A percentile compares a stretch with the other conserved stretches of the same genome.
Evolutionary conservation across 352 stramenopile species (phyloP).

Genomic region (Phytophthora nicotianae): DNA sequence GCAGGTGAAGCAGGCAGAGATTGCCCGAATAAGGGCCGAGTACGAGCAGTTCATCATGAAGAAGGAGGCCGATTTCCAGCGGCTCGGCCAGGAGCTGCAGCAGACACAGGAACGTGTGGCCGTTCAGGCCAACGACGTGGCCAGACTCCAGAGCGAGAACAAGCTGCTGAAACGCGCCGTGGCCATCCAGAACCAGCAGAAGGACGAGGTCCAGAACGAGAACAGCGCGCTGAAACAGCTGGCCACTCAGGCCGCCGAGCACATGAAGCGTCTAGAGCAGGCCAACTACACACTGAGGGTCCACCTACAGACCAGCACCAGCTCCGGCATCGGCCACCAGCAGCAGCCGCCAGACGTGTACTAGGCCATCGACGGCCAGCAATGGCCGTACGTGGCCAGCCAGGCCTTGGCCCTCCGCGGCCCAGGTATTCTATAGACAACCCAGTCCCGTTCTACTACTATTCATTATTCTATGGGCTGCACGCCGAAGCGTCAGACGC

Average conservation of each 20-base stretch:
- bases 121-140: conserved; percentile 55
- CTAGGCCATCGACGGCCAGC: conserved; percentile 32
- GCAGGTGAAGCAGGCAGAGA: conserved; percentile 82
- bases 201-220: conserved; percentile 79
- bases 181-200: conserved; percentile 89
- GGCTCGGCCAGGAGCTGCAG: conserved; percentile 56
- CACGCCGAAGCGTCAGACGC: conserved; percentile 10
- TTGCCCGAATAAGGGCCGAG: conserved; percentile 78
- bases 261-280: conserved; percentile 88
- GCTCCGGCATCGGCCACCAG: conserved; percentile 25
- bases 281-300: conserved; percentile 88
- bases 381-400: too few relatives aligned
- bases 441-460: conserved; percentile 18
- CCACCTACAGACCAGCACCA: conserved; percentile 86
- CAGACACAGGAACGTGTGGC: conserved; percentile 47
- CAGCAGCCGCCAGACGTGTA: conserved; percentile 76
- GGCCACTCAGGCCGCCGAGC: conserved; percentile 77
- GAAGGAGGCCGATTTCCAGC: conserved; percentile 78
- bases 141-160: conserved; percentile 82
- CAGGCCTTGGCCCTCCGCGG: background rate
- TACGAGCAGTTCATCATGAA: conserved; percentile 87
- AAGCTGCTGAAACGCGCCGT: conserved; percentile 85
- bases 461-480: conserved; percentile 38
- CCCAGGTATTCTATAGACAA: conserved; percentile 23
- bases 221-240: conserved; percentile 78